Conservation (phyloP, 208 protist species). For the Trypanosomatidae sp. region DNA sequence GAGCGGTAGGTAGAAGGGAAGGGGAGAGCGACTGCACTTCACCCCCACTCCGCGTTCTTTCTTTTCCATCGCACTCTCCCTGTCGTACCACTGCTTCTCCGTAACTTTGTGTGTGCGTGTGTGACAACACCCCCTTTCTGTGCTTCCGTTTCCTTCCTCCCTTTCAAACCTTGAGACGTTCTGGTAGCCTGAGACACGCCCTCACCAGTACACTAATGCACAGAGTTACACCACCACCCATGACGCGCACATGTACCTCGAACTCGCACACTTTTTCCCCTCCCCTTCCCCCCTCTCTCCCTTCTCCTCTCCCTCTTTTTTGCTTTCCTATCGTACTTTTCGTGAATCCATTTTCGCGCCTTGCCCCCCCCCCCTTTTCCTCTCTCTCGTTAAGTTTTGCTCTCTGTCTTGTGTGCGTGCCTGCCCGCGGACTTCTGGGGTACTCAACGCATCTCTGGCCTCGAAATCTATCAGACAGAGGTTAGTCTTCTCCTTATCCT, state of each 20-base stretch:
- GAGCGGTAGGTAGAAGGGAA: neutral
- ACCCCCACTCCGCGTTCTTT: neutral
- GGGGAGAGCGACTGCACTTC: neutral
- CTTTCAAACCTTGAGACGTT: neutral
- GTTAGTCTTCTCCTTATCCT: neutral
- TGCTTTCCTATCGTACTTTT: neutral
- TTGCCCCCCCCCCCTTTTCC: neutral
- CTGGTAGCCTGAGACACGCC: neutral
- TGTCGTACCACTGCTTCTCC: too few relatives aligned
- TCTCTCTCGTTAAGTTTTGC: neutral
- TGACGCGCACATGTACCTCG: neutral
- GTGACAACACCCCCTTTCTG: neutral
- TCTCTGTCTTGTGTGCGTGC: neutral
- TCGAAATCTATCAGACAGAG: neutral
- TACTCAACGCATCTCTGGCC: neutral
- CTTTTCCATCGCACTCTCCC: neutral
- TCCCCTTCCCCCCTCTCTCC: neutral
- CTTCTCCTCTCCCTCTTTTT: neutral
- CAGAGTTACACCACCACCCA: neutral
- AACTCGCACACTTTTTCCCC: neutral
- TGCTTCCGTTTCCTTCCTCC: neutral
- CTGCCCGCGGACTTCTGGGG: neutral
- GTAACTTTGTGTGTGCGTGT: neutral
- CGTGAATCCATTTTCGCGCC: neutral
- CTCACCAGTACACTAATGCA: neutral